A percentile compares a stretch with the other conserved stretches of the same genome.
Evolutionary conservation across 208 protist species (phyloP).

Genomic region (Strigomonas culicis): DNA sequence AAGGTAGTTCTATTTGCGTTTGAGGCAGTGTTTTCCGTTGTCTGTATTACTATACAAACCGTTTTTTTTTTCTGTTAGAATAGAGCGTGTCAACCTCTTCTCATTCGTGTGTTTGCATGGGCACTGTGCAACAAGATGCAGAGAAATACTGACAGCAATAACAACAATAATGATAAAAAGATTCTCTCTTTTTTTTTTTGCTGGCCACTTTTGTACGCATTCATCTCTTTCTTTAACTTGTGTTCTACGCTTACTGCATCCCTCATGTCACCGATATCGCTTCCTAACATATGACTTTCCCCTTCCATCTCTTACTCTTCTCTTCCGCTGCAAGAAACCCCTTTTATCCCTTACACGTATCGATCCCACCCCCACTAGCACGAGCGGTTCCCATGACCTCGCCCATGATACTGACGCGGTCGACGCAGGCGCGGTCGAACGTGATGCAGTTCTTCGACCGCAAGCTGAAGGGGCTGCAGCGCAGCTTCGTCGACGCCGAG

Average conservation of each 20-base stretch:
- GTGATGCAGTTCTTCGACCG: slow-evolving; percentile 80
- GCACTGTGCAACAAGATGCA: neutral
- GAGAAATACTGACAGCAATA: neutral
- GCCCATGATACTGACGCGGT: slow-evolving; percentile 63
- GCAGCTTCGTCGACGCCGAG: slow-evolving; percentile 47
- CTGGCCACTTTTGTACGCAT: neutral
- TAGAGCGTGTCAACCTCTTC: neutral
- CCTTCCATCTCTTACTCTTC: neutral
- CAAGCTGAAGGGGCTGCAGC: slow-evolving; percentile 74
- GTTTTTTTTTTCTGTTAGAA: slow-evolving; percentile 4
- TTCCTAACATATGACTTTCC: neutral
- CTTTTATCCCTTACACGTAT: neutral
- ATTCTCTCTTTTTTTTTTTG: neutral
- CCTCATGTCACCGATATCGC: neutral
- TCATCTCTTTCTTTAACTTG: neutral
- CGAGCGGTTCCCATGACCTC: slow-evolving; percentile 46
- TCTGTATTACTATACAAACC: too few species aligned
- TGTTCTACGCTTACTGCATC: neutral
- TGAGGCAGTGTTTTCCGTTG: too few species aligned
- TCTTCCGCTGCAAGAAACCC: neutral
- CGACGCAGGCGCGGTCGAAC: slow-evolving; percentile 49
- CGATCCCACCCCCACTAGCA: neutral
- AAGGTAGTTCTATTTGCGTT: too few species aligned
- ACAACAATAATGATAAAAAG: neutral
- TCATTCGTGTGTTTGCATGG: neutral